Evolutionary conservation across 1,139 yeast genomes (phyloP), one percentile per base, ranked within the genome.

Genomic region (Candida sp.): DNA sequence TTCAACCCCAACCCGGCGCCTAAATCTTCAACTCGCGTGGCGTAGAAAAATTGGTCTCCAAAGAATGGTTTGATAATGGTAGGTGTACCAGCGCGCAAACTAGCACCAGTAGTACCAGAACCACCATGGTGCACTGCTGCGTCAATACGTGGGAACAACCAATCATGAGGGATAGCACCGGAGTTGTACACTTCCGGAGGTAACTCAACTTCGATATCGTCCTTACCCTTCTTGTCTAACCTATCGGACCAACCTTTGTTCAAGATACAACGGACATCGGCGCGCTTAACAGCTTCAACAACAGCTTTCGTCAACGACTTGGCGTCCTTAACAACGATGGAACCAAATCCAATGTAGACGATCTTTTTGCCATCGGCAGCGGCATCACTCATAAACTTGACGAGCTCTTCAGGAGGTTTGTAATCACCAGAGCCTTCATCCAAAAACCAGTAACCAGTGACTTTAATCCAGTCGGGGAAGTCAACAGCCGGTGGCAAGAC

Each of bases 81-180:
- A 0, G 98, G 98, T 32, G 89, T 66, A 0, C 98, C 99, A 7
- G 91, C 89, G 54, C 94, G 73, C 50, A 93, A 67, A 3, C 96
- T 81, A 0, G 98, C 97, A 8, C 99, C 99, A 0, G 98, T 92
- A 0, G 98, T 91, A 1, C 99, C 99, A 0, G 97, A 88, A 0
- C 99, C 99, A 37, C 99, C 99, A 67, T 93, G 99, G 63, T 93
- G 99, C 3, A 93, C 97, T 0, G 96, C 97, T 0, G 94, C 98
- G 69, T 93, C 97, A 42, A 94, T 76, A 56, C 83, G 84, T 0
- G 94, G 89, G 68, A 93, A 93, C 42, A 93, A 73, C 98, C 98
- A 94, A 67, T 92, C 97, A 66, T 93, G 99, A 0, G 98, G 97
- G 23, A 90, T 77, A 9, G 86, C 67, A 4, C 94, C 94, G 8